These are phyloP conservation scores for Anastatica hierochuntica DNA, from an alignment of 345 rosid species.

Conservation along the genomic window DNA sequence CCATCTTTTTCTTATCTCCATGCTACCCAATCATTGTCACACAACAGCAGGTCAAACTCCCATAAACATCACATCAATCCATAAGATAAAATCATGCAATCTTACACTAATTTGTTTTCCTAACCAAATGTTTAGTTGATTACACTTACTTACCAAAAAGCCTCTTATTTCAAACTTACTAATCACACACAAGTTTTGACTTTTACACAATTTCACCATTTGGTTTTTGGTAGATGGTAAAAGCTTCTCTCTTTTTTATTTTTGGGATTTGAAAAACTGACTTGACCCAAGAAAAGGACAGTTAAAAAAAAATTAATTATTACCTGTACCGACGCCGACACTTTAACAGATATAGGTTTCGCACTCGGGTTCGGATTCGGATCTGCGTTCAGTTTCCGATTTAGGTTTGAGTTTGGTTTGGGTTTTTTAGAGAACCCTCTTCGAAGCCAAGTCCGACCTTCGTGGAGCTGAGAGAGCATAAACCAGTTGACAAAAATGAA, in stretches of 20 bases:
- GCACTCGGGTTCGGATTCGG: not conserved
- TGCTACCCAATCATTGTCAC: constrained; percentile 18
- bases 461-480: constrained; percentile 61
- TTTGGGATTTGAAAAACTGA: too few relatives aligned
- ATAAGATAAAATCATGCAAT: not conserved
- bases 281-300: too few relatives aligned
- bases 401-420: not conserved
- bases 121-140: not conserved
- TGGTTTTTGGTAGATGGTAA: not conserved
- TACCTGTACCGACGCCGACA: constrained; percentile 41
- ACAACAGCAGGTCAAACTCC: constrained; percentile 3
- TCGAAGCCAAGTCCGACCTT: constrained; percentile 29
- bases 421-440: constrained; percentile 22
- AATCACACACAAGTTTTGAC: not conserved
- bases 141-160: too few relatives aligned
- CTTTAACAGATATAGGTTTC: constrained; percentile 23
- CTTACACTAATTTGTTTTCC: not conserved
- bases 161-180: too few relatives aligned
- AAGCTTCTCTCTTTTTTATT: too few relatives aligned
- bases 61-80: not conserved
- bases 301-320: too few relatives aligned
- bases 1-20: constrained; percentile 35
- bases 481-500: constrained; percentile 69
- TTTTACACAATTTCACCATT: not conserved
- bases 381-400: not conserved